Evolutionary conservation across 139 green algal species (phyloP).

Genomic region (Medakamo hakoo): DNA sequence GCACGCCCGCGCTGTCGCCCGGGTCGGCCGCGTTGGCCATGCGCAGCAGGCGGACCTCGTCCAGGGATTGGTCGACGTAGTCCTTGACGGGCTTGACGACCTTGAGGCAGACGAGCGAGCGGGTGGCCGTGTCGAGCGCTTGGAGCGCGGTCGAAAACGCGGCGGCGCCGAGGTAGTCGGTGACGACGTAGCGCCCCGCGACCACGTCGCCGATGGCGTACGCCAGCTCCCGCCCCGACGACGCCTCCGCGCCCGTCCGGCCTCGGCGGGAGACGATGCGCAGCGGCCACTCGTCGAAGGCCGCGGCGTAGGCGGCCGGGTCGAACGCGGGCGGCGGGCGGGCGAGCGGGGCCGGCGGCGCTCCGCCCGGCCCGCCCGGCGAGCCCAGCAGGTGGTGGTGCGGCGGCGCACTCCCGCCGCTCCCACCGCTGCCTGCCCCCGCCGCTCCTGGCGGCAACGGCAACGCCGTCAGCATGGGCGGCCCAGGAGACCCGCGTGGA

Average conservation of each 20-base stretch:
- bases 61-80: conserved; percentile 91
- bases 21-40: conserved; percentile 79
- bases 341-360: no score
- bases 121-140: conserved; percentile 74
- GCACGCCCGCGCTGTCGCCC: conserved; percentile 63
- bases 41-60: conserved; percentile 82
- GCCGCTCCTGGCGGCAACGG: no score
- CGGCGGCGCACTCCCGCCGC: no score
- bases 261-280: not conserved
- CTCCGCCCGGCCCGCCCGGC: no score
- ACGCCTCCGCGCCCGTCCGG: conserved; percentile 8
- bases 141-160: conserved; percentile 91
- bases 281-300: not conserved
- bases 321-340: not conserved
- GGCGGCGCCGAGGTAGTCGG: conserved; percentile 76
- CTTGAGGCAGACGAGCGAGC: conserved; percentile 84
- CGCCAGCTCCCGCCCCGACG: conserved; percentile 47
- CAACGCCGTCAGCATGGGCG: no score
- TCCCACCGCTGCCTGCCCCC: no score
- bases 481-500: no score
- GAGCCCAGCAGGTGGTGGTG: no score
- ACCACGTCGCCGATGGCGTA: conserved; percentile 70
- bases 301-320: not conserved
- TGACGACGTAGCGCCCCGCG: conserved; percentile 71
- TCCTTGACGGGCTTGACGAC: conserved; percentile 98